These are phyloP conservation scores for Fraxinus anomala DNA, from an alignment of 257 asterid species.

Conservation along the genomic window DNA sequence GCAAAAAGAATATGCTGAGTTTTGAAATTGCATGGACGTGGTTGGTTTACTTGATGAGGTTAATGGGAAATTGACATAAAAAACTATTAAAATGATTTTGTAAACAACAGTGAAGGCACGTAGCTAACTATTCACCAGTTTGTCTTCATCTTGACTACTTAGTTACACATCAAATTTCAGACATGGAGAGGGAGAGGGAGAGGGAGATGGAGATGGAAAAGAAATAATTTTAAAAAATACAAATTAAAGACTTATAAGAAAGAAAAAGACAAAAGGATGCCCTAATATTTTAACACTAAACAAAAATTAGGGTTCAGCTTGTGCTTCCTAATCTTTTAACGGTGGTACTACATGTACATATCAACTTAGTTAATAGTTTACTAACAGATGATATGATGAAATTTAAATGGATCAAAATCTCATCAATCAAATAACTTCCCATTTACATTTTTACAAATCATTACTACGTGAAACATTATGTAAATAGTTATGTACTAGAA, in stretches of 20 bases:
- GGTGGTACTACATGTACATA: too few species aligned
- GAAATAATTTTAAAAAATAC: background rate
- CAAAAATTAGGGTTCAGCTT: too few species aligned
- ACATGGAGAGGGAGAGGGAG: too few species aligned
- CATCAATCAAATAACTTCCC: too few species aligned
- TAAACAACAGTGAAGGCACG: conserved; percentile 63
- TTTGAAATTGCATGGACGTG: conserved; percentile 31
- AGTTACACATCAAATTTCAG: background rate
- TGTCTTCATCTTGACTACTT: background rate
- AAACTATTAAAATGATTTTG: background rate
- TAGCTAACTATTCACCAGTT: conserved; percentile 44
- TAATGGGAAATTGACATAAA: conserved; percentile 29
- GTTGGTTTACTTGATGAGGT: background rate
- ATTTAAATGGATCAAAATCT: too few species aligned
- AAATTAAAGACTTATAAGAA: background rate
- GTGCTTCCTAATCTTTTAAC: too few species aligned
- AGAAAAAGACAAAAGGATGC: background rate
- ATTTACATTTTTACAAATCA: too few species aligned
- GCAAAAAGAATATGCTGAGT: conserved; percentile 33
- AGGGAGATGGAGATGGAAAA: too few species aligned
- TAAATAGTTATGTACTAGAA: too few species aligned
- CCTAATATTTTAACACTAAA: background rate
- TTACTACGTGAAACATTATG: too few species aligned
- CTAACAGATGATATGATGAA: too few species aligned
- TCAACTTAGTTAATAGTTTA: too few species aligned